Conservation (phyloP, 768 basidiomycete genomes). For the Serpula lacrymans region DNA sequence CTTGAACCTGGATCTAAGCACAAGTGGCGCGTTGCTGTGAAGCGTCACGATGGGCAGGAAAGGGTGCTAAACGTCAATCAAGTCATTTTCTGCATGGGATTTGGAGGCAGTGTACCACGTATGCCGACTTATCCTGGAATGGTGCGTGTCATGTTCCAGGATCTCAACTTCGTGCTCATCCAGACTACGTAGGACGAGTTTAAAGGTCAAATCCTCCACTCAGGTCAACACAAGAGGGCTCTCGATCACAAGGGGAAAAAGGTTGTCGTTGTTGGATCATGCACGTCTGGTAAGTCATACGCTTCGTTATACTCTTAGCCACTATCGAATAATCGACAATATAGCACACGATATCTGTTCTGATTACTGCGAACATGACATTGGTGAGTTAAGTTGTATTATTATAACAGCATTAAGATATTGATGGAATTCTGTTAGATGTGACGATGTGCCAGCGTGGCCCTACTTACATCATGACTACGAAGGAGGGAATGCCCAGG, state of each 20-base stretch:
- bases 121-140: slow-evolving; percentile 40
- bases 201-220: slow-evolving; percentile 30
- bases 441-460: slow-evolving; percentile 49
- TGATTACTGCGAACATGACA: slow-evolving; percentile 35
- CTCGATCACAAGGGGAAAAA: slow-evolving; percentile 32
- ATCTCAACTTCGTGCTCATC: neutral
- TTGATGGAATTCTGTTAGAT: too few relatives aligned
- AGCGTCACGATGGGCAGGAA: slow-evolving; percentile 30
- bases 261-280: slow-evolving; percentile 34
- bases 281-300: slow-evolving; percentile 12
- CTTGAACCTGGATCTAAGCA: neutral
- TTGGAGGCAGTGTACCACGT: slow-evolving; percentile 34
- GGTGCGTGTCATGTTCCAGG: slow-evolving; percentile 17
- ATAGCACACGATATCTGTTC: slow-evolving; percentile 39
- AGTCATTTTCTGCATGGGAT: slow-evolving; percentile 28
- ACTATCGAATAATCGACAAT: too few relatives aligned
- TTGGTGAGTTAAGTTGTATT: slow-evolving; percentile 26
- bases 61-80: slow-evolving; percentile 18
- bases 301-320: too few relatives aligned
- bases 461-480: slow-evolving; percentile 52
- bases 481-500: slow-evolving; percentile 35
- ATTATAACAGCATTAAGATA: too few relatives aligned
- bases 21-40: slow-evolving; percentile 9
- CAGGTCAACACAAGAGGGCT: slow-evolving; percentile 24
- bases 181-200: slow-evolving; percentile 21